Conservation (phyloP, 306 rosid species). For the Carpinus viminea region DNA sequence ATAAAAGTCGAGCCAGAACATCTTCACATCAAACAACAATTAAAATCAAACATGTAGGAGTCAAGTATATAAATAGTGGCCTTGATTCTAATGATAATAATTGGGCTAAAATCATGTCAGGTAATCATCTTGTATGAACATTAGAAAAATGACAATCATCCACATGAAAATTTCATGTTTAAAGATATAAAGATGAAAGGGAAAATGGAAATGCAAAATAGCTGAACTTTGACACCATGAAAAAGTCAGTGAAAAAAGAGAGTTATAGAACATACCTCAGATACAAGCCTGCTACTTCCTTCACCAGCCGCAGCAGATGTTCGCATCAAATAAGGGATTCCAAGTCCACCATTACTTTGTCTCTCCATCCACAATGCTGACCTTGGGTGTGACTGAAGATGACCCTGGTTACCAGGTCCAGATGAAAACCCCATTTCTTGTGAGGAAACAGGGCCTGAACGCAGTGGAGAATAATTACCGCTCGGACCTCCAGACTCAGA, state of each 20-base stretch:
- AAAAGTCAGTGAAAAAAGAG: conserved; percentile 19
- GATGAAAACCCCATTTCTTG: conserved; percentile 57
- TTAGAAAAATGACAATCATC: not conserved
- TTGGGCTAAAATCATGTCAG: not conserved
- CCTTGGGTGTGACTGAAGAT: conserved; percentile 53
- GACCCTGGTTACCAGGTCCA: conserved; percentile 48
- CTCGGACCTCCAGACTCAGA: conserved; percentile 64
- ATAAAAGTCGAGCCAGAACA: no score
- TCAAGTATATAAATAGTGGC: not conserved
- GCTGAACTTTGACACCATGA: not conserved
- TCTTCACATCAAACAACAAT: no score
- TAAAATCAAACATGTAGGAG: not conserved
- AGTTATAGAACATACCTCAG: conserved; percentile 71
- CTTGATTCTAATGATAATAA: not conserved
- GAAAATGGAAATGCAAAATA: not conserved
- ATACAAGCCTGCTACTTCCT: conserved; percentile 80
- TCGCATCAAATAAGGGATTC: conserved; percentile 75
- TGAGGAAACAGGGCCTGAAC: conserved; percentile 52
- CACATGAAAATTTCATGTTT: not conserved
- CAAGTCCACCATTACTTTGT: conserved; percentile 63
- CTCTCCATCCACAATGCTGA: conserved; percentile 72
- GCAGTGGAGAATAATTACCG: conserved; percentile 52
- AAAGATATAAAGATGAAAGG: not conserved
- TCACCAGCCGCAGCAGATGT: conserved; percentile 64
- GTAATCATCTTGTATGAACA: not conserved